Base-by-base conservation (phyloP, 768 basidiomycete species). In the Favolaschia claudopus region DNA sequence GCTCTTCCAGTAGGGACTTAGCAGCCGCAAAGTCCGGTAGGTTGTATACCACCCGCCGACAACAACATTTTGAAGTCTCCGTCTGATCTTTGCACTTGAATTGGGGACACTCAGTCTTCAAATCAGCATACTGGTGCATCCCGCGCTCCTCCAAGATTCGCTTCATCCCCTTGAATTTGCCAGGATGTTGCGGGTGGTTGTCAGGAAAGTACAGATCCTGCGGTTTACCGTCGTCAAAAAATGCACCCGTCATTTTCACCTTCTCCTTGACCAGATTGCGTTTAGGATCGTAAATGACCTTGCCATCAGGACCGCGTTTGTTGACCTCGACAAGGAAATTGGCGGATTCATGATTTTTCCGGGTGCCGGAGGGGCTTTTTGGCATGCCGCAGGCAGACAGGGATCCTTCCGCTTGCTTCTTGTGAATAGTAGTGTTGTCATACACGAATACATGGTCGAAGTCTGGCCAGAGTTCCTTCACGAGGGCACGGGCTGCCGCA, bases 1-100 rank as follows among this genome's bases (percentile, higher is more conserved):
- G 39, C 5, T 47, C 59, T 54, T 72, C 68, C 20, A 74, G 56
- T 14, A 61, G 17, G 9, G 71, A 73, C 36, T 65, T 51, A 12
- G 67, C 47, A n/a, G 65, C 53, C 17, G 37, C 51, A 56, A 77
- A 77, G 43, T 77, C 69, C 1, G 69, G 72, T 37, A 74, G 65
- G 22, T 57, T 65, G 60, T 51, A 69, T 10, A 75, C 64, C 17
- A 70, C 33, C 1, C 71, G 53, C 5, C 67, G 66, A n/a, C n/a
- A 44, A 45, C 62, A 66, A 66, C 73, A 62, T 71, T 73, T 22
- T 52, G 49, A 17, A 29, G 46, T n/a, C 19, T 45, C n/a, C 15
- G 53, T 32, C 28, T 22, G 28, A 43, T 57, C 34, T n/a, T 19
- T 33, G 55, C 71, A 73, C 31, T 70, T 67, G 53, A 71, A 72